Evolutionary conservation across 768 basidiomycete species (phyloP).

Genomic region (Lactarius pseudohatsudake): DNA sequence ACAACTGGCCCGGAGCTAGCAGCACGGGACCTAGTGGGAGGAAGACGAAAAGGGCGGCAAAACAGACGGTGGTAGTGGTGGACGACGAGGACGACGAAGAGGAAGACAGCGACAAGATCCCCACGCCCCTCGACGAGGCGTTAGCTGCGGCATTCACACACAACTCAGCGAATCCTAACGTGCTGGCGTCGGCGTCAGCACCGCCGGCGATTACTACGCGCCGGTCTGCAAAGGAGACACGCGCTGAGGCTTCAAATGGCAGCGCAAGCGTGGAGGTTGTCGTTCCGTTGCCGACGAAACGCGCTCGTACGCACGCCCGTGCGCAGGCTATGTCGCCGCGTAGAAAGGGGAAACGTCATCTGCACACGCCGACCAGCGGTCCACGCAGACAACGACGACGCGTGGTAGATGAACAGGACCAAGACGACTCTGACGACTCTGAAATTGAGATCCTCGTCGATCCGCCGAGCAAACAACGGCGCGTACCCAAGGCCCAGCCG

Average conservation of each 20-base stretch:
- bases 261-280: background rate
- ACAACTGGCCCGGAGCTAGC: background rate
- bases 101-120: background rate
- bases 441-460: background rate
- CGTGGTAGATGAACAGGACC: background rate
- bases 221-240: background rate
- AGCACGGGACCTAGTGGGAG: background rate
- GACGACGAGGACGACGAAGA: background rate
- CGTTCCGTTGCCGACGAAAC: background rate
- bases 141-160: slow-evolving; percentile 14
- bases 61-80: background rate
- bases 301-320: too few relatives aligned
- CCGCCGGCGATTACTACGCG: background rate
- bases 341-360: background rate
- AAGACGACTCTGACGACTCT: background rate
- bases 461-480: background rate
- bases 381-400: slow-evolving; percentile 5
- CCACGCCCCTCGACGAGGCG: slow-evolving; percentile 4
- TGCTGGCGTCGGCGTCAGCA: background rate
- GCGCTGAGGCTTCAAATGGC: background rate
- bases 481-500: background rate
- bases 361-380: background rate
- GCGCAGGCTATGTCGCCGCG: background rate
- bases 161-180: slow-evolving; percentile 12
- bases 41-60: background rate